A percentile compares a stretch with the other conserved stretches of the same genome.
Conservation (phyloP, 495 filamentous ascomycete genomes). For the Penicillium tannophilum region DNA sequence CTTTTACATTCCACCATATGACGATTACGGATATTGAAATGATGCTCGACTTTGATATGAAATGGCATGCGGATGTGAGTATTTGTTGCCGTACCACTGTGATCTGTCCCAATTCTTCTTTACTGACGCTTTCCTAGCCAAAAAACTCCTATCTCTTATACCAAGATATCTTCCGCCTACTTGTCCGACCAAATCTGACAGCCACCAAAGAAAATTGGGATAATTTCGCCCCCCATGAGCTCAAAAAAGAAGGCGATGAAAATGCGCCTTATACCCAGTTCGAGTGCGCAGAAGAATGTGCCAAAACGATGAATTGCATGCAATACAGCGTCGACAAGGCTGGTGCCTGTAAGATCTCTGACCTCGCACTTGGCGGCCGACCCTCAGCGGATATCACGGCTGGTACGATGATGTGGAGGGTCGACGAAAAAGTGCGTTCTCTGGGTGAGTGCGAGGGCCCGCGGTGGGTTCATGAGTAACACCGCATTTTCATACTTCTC, state of each 20-base stretch:
- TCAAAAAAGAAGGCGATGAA: conserved; percentile 12
- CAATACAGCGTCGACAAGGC: conserved; percentile 39
- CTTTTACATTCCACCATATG: conserved; percentile 53
- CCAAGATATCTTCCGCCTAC: conserved; percentile 28
- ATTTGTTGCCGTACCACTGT: background rate
- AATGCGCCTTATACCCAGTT: conserved; percentile 16
- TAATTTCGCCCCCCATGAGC: conserved; percentile 22
- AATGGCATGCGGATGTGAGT: conserved; percentile 37
- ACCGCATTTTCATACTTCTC: conserved; percentile 10
- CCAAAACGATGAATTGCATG: conserved; percentile 34
- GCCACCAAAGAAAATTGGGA: conserved; percentile 31
- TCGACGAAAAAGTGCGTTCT: conserved; percentile 24
- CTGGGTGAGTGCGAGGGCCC: conserved; percentile 23
- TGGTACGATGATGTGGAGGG: conserved; percentile 36
- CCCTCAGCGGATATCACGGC: conserved; percentile 18
- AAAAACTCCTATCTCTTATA: conserved; percentile 22
- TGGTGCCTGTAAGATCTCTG: conserved; percentile 33
- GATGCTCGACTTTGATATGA: conserved; percentile 43
- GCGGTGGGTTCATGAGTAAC: background rate
- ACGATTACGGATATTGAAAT: conserved; percentile 38
- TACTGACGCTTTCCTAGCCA: conserved; percentile 12
- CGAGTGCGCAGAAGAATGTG: conserved; percentile 41
- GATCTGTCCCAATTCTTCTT: background rate
- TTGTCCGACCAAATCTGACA: conserved; percentile 25
- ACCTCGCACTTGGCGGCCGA: conserved; percentile 20